A percentile compares a stretch with the other conserved stretches of the same genome.
Conservation (phyloP, 2,329 filamentous ascomycete genomes). For the Fusarium graminum region DNA sequence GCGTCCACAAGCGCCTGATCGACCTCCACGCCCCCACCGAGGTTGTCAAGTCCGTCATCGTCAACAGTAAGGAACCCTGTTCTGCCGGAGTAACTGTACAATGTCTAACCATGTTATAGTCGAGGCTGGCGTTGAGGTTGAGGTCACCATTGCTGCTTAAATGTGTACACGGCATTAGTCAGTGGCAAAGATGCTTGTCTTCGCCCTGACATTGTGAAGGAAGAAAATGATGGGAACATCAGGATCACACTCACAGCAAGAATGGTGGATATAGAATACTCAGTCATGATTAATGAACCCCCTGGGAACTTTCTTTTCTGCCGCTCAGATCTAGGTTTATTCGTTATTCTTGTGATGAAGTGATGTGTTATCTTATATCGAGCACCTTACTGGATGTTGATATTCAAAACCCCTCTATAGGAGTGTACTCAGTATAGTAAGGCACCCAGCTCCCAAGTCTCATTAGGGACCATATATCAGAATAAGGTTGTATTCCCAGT, state of each 20-base stretch:
- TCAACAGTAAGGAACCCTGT: constrained; percentile 71
- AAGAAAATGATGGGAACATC: constrained; percentile 42
- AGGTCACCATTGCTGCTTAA: constrained; percentile 86
- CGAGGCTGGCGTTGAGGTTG: constrained; percentile 92
- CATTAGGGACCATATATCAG: background rate
- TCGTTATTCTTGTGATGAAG: background rate
- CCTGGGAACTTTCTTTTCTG: constrained; percentile 41
- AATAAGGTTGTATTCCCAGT: no score
- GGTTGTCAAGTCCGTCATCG: constrained; percentile 96
- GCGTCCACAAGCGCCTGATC: constrained; percentile 98
- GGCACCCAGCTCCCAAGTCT: background rate
- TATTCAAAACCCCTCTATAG: background rate
- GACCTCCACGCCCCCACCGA: constrained; percentile 98
- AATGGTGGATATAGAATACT: constrained; percentile 41
- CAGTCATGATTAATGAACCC: constrained; percentile 42
- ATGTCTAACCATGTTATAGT: constrained; percentile 54
- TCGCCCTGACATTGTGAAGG: constrained; percentile 41
- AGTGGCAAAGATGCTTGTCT: constrained; percentile 19
- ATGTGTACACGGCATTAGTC: constrained; percentile 21
- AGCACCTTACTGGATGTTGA: background rate
- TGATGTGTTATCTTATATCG: background rate
- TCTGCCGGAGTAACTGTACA: background rate
- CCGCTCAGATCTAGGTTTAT: constrained; percentile 13
- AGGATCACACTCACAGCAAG: constrained; percentile 31
- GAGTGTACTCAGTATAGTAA: background rate